Evolutionary conservation across 768 basidiomycete genomes (phyloP).

Genomic region (Boletus eberwhitei): DNA sequence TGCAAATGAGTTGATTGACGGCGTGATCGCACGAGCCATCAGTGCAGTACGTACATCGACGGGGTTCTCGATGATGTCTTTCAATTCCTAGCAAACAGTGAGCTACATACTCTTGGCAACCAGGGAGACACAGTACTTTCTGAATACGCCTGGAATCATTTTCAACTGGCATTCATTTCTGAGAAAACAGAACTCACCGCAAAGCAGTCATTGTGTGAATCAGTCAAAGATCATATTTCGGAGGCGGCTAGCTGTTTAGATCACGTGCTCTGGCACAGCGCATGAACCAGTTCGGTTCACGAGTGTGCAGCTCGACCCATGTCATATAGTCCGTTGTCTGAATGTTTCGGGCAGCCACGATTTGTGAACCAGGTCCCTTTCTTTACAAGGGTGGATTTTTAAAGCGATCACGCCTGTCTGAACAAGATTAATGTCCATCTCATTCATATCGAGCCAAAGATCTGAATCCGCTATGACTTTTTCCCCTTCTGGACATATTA

Average conservation of each 20-base stretch:
- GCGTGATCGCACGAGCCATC: constrained; percentile 10
- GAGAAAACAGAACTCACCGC: constrained; percentile 27
- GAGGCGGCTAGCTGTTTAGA: background rate
- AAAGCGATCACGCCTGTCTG: background rate
- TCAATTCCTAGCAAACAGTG: constrained; percentile 54
- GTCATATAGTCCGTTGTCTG: background rate
- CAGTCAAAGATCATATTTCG: background rate
- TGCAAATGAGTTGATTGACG: constrained; percentile 6
- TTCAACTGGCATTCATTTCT: constrained; percentile 19
- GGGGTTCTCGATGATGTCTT: constrained; percentile 57
- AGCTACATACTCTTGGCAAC: constrained; percentile 5
- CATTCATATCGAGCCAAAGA: background rate
- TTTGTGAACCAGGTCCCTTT: background rate
- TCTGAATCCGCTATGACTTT: background rate
- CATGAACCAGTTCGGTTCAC: too few relatives aligned
- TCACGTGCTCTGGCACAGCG: constrained; percentile 16
- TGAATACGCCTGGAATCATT: constrained; percentile 59
- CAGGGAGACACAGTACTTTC: constrained; percentile 44
- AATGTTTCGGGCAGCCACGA: background rate
- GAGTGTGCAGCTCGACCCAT: background rate
- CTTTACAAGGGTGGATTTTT: background rate
- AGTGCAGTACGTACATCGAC: constrained; percentile 48
- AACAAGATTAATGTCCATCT: background rate
- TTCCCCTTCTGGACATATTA: background rate
- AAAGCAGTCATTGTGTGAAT: constrained; percentile 37